Evolutionary conservation across 129 eudicot species (phyloP).

Genomic region (Centrapalus pauciflorus): DNA sequence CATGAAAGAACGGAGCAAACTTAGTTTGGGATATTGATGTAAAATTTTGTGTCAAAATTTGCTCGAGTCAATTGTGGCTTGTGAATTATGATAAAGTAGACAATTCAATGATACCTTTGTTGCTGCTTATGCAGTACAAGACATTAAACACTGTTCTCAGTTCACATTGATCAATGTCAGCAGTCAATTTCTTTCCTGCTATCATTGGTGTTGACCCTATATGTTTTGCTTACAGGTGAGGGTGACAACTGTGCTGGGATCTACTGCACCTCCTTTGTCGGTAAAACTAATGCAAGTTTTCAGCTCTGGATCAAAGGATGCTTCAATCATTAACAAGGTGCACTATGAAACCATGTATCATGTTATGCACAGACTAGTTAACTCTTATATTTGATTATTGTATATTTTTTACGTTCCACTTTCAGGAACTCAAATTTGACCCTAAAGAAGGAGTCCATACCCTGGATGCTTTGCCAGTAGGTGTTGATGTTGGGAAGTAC

Average conservation of each 20-base stretch:
- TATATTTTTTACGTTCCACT: background rate
- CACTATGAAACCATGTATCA: background rate
- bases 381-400: background rate
- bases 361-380: background rate
- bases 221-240: constrained; percentile 36
- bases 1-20: background rate
- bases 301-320: constrained; percentile 54
- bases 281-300: constrained; percentile 55
- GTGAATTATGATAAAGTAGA: background rate
- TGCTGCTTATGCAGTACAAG: too few relatives aligned
- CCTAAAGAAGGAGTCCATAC: constrained; percentile 40
- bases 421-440: constrained; percentile 55
- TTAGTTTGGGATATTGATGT: background rate
- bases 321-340: constrained; percentile 56
- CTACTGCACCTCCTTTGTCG: constrained; percentile 50
- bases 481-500: constrained; percentile 55
- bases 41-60: background rate
- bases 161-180: background rate
- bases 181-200: background rate
- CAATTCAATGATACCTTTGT: background rate
- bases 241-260: constrained; percentile 56
- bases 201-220: background rate
- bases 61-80: background rate
- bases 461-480: constrained; percentile 53
- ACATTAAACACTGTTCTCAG: background rate